Evolutionary conservation across 1,139 yeast genomes (phyloP).

Genomic region (Yamadazyma diospyri): DNA sequence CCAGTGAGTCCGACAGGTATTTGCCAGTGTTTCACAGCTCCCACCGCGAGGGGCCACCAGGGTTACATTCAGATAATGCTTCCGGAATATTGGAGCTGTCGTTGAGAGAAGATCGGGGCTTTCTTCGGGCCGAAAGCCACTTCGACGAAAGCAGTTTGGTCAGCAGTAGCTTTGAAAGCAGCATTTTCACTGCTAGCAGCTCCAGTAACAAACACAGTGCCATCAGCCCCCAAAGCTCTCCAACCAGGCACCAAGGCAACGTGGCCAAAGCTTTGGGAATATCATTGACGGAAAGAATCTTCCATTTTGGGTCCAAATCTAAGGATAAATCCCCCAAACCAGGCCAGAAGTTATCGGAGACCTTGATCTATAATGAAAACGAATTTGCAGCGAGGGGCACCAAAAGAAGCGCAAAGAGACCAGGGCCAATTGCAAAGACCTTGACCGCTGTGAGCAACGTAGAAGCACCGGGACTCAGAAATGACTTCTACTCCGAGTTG

Average conservation of each 20-base stretch:
- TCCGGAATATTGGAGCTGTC: conserved; percentile 7
- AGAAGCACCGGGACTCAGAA: conserved; percentile 73
- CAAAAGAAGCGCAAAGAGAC: background rate
- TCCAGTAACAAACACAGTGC: background rate
- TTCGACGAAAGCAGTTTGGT: conserved; percentile 1
- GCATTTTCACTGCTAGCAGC: conserved; percentile 2
- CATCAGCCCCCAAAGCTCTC: conserved; percentile 3
- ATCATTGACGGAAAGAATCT: conserved; percentile 7
- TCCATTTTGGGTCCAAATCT: conserved; percentile 6
- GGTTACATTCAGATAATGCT: background rate
- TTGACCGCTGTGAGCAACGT: conserved; percentile 18
- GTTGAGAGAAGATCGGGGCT: conserved; percentile 4
- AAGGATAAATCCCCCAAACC: background rate
- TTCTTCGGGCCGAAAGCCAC: background rate
- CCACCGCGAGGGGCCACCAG: background rate
- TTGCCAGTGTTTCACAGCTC: background rate
- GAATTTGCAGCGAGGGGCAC: background rate
- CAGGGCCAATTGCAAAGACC: background rate
- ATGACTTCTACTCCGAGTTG: conserved; percentile 78
- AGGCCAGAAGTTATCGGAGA: conserved; percentile 3
- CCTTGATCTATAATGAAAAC: conserved; percentile 2
- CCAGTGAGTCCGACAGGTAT: background rate
- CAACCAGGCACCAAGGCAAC: conserved; percentile 6
- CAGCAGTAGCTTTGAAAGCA: too few species aligned
- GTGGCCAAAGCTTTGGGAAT: conserved; percentile 12